Evolutionary conservation across 495 filamentous ascomycete genomes (phyloP), one percentile per base, ranked within the genome.

Genomic region (Podospora didyma): DNA sequence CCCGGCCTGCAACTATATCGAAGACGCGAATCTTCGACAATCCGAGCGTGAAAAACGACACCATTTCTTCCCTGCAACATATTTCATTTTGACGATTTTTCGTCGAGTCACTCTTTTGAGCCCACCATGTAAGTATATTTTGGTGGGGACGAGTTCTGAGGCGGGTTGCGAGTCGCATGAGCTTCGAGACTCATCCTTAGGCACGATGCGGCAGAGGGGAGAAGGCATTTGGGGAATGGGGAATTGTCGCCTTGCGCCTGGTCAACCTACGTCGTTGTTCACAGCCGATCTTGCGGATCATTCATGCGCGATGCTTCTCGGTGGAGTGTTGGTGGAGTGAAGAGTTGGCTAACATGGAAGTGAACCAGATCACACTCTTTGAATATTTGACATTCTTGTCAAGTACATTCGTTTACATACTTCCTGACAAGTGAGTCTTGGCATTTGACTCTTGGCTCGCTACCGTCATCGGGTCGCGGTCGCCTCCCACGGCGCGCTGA

Each of bases 351-450:
- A 48, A 76, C 61, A 41, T 51, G 46, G 9, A 42, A 44, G 34
- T 53, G 24, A 55, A 45, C 63, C 12, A 78, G 77, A 77, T 69
- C 69, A 82, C 82, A 66, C 74, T 83, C 78, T 73, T 82, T 83
- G 75, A 77, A n/a, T 9, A 31, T 31, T 82, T 83, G 75, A 78
- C 74, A 77, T 68, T 49, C 63, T 71, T 78, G 80, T 84, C 81
- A 84, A 85, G 78, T 85, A 79, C 81, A 80, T 77, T 84, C 81
- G 77, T 85, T 85, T 73, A 65, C 66, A 61, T 67, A 58, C 61
- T 61, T 69, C 75, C 80, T 78, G 77, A 79, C 81, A 79, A 71
- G 78, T 76, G 55, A 61, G 62, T 69, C 7, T n/a, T 55, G 26
- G 3, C 26, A 9, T 37, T 7, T 10, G 34, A 12, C 14, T 16